Evolutionary conservation across 441 rosid genomes (phyloP), one percentile per base, ranked within the genome.

Genomic region (Populus hybrid): DNA sequence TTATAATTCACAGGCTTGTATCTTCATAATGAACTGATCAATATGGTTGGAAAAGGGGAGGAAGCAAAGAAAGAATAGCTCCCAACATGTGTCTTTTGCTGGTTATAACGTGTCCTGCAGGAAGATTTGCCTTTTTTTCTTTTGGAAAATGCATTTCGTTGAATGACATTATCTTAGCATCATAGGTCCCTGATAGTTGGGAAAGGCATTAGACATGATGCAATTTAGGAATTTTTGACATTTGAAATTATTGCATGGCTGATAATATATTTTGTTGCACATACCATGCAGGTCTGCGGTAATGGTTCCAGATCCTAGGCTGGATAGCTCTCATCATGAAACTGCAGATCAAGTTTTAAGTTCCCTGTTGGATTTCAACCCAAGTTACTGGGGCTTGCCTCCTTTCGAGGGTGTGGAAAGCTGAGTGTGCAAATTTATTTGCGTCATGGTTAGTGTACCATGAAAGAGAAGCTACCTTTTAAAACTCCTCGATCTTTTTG

Each of bases 301-400:
- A 38, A 90, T 93, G 99, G 97, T 92, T 77, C 97, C 94, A 29
- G 99, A 93, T 83, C 94, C 93, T 61, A 90, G 92, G 83, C 83
- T 95, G 64, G 97, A 94, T 71, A 85, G 86, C 84, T 87, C 93
- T 36, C 76, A 87, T 82, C 93, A 84, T 63, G 74, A 74, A 29
- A 71, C 35, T 20, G 95, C 99, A 3, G 99, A 93, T 79, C 93
- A 93, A 86, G 90, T 93, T 71, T 80, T 93, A 72, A 78, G 84
- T 75, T 89, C 97, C 12, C 84, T 93, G 56, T 72, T 82, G 79
- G 97, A 91, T 78, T 92, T 92, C 76, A 81, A 88, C 75, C 97
- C 97, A 26, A 68, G 64, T 24, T 87, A 84, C 12, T 91, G 93
- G 94, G 94, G 92, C 31, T 83, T 93, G 84, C 96, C 98, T 71